A percentile compares a stretch with the other conserved stretches of the same genome.
Conservation (phyloP, 176 grass and related monocot species). For the Oropetium thomaeum region DNA sequence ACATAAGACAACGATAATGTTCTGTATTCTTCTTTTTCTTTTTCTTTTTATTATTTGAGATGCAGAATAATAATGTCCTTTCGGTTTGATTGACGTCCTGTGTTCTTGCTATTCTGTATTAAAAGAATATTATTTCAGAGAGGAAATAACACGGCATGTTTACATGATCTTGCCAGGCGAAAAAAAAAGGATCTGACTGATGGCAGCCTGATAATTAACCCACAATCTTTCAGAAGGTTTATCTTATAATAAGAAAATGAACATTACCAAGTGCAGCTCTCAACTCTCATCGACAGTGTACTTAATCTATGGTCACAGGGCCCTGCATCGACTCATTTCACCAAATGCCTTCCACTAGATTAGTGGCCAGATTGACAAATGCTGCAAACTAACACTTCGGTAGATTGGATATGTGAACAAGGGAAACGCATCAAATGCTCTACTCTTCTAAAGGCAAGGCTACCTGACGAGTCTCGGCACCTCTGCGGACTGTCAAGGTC, state of each 20-base stretch:
- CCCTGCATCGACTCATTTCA: not conserved
- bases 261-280: not conserved
- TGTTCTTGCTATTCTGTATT: no score
- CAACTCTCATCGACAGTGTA: not conserved
- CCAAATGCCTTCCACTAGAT: not conserved
- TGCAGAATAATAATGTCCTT: no score
- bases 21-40: no score
- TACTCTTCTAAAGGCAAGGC: constrained; percentile 65
- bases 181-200: not conserved
- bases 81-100: no score
- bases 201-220: not conserved
- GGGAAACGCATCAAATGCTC: constrained; percentile 31
- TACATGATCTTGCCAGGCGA: not conserved
- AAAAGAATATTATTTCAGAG: no score
- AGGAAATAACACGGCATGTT: no score
- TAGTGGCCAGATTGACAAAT: not conserved
- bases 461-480: constrained; percentile 46
- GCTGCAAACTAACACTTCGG: not conserved
- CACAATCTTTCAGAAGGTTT: not conserved
- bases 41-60: no score
- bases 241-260: not conserved
- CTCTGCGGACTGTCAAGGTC: constrained; percentile 62
- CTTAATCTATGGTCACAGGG: not conserved
- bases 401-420: not conserved
- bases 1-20: not conserved